Conservation (phyloP, 1,139 yeast species). For the Geotrichum aggregatum region DNA sequence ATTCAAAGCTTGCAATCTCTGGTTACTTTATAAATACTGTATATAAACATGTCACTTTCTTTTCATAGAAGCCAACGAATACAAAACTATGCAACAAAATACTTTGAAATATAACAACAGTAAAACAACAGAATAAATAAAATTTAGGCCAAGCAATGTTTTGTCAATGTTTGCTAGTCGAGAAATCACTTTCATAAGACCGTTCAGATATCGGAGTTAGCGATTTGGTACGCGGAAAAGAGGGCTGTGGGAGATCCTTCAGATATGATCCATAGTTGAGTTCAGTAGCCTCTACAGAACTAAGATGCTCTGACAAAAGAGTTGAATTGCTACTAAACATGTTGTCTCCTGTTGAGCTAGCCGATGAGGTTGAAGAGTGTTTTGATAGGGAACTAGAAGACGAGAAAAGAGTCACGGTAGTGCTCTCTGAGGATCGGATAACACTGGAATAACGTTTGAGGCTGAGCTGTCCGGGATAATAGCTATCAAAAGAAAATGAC, state of each 20-base stretch:
- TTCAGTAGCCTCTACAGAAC: slow-evolving; percentile 11
- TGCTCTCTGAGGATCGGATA: slow-evolving; percentile 10
- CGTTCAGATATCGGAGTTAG: slow-evolving; percentile 21
- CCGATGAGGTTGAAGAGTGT: slow-evolving; percentile 11
- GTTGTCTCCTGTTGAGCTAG: slow-evolving; percentile 4
- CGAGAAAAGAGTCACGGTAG: slow-evolving; percentile 20
- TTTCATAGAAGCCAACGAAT: no score
- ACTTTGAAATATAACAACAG: background rate
- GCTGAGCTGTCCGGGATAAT: slow-evolving; percentile 3
- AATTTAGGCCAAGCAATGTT: background rate
- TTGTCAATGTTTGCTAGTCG: slow-evolving; percentile 3
- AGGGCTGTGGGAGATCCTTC: background rate
- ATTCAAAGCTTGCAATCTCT: no score
- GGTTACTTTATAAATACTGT: no score
- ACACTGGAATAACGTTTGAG: slow-evolving; percentile 17
- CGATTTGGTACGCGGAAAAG: slow-evolving; percentile 9
- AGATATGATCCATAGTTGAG: slow-evolving; percentile 6
- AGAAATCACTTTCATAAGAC: slow-evolving; percentile 12
- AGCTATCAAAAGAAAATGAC: slow-evolving; percentile 20
- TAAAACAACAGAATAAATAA: background rate
- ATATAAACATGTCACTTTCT: no score
- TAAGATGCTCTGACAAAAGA: slow-evolving; percentile 9
- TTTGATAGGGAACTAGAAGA: slow-evolving; percentile 13
- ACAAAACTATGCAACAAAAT: background rate
- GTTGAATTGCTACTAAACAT: slow-evolving; percentile 9